Conservation (phyloP, 2,329 filamentous ascomycete genomes). For the Xylaria polymorpha region DNA sequence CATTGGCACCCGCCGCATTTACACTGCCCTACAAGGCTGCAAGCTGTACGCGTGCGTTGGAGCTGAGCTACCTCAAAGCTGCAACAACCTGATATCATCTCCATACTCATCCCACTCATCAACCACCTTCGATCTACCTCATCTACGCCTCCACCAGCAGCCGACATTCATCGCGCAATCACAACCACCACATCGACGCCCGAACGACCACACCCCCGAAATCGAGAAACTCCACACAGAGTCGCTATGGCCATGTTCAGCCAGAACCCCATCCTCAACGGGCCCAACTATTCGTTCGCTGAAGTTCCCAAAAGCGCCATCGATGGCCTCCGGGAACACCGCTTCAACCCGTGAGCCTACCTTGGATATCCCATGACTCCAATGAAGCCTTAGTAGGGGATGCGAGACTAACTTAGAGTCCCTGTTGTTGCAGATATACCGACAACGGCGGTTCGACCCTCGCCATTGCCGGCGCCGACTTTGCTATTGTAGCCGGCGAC, state of each 20-base stretch:
- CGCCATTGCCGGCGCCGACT: slow-evolving; percentile 92
- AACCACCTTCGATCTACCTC: slow-evolving; percentile 22
- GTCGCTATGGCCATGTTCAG: slow-evolving; percentile 74
- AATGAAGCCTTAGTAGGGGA: neutral
- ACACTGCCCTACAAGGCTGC: slow-evolving; percentile 59
- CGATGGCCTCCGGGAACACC: slow-evolving; percentile 75
- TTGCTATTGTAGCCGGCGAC: slow-evolving; percentile 96
- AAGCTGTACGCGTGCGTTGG: slow-evolving; percentile 53
- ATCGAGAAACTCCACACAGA: slow-evolving; percentile 27
- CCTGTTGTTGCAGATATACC: slow-evolving; percentile 75
- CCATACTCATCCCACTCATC: slow-evolving; percentile 30
- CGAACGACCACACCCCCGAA: slow-evolving; percentile 18
- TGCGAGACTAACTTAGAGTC: slow-evolving; percentile 23
- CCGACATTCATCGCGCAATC: neutral
- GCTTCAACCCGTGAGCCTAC: slow-evolving; percentile 86
- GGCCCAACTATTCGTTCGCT: slow-evolving; percentile 75
- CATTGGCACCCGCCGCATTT: slow-evolving; percentile 16
- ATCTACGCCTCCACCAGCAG: slow-evolving; percentile 8
- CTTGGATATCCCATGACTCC: neutral
- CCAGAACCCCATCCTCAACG: slow-evolving; percentile 76
- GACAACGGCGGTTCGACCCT: slow-evolving; percentile 98
- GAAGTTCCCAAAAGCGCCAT: slow-evolving; percentile 66
- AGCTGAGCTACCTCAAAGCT: slow-evolving; percentile 41
- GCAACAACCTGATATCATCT: slow-evolving; percentile 33
- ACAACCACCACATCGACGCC: slow-evolving; percentile 7